phyloP scores from a whole-genome alignment of 768 basidiomycete genomes.

The Hygrocybe punicea region DNA sequence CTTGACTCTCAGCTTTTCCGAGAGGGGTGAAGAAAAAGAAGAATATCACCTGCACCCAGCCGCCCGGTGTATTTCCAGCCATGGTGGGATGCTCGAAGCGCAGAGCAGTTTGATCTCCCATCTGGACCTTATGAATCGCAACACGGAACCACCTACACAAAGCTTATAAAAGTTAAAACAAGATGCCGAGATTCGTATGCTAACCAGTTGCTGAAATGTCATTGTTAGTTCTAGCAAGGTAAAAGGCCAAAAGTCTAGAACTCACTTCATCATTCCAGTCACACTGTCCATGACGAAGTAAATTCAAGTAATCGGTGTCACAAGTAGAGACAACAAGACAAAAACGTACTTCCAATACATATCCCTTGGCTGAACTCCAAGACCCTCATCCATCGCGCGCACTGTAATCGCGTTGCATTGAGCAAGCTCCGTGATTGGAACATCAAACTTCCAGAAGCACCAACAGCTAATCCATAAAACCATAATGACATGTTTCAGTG shows the following conservation, averaged over 20 bases:
- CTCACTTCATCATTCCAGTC: constrained; percentile 56
- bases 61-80: constrained; percentile 44
- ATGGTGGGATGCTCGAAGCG: constrained; percentile 59
- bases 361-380: constrained; percentile 49
- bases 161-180: background rate
- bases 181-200: constrained; percentile 5
- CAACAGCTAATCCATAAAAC: constrained; percentile 37
- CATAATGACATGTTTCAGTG: background rate
- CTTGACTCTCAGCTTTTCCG: constrained; percentile 13
- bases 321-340: background rate
- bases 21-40: background rate
- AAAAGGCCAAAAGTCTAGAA: background rate
- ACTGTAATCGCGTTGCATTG: constrained; percentile 43
- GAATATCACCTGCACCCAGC: constrained; percentile 53
- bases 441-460: constrained; percentile 53
- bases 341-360: constrained; percentile 49
- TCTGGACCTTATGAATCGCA: constrained; percentile 36
- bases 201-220: constrained; percentile 40
- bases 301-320: background rate
- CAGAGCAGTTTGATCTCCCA: constrained; percentile 28
- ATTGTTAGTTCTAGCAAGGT: background rate
- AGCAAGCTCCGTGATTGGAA: constrained; percentile 34
- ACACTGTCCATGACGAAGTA: constrained; percentile 19
- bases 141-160: constrained; percentile 55
- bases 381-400: constrained; percentile 53